Evolutionary conservation across 2,329 filamentous ascomycete species (phyloP), one percentile per base, ranked within the genome.

Genomic region (Fusarium foetens): DNA sequence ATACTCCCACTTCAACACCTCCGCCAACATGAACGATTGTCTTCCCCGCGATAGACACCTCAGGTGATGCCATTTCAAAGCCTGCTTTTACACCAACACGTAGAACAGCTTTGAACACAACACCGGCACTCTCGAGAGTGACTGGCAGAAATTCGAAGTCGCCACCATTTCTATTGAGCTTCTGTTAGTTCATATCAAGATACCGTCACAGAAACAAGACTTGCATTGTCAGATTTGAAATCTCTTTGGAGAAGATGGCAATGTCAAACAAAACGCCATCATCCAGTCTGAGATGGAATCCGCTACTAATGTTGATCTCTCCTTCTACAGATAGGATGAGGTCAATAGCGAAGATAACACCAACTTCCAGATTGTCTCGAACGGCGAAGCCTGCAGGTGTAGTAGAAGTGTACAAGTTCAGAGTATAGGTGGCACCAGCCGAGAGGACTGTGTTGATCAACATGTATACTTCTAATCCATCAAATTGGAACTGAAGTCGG

Each of bases 131-230:
- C 5, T 52, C 49, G 5, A 52, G 19, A 38, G 49, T 52, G 10
- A 52, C 49, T 12, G 49, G 49, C 0, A 52, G 49, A 0, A 52
- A 52, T 8, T 52, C 49, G 13, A 52, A 52, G 1, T 52, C 49
- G 5, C 49, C 49, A 9, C 49, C 49, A 3, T 27, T 52, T n/a
- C 49, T 52, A 11, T 51, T 10, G 2, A 5, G 2, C 11, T 10
- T 33, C 16, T 13, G 8, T 49, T 23, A 49, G 21, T 49, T 33
- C 3, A 23, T 19, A 0, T 0, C 10, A 23, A 23, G 0, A 17
- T 0, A 19, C 2, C 0, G 29, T 6, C 10, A 8, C n/a, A 13
- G 21, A 23, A 6, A 7, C 0, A 27, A 9, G 3, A 53, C 49
- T 17, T n/a, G 3, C 49, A 53, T 39, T 9, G 23, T 39, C 8